Conservation (phyloP, 495 filamentous ascomycete genomes). For the Podospora conica region DNA sequence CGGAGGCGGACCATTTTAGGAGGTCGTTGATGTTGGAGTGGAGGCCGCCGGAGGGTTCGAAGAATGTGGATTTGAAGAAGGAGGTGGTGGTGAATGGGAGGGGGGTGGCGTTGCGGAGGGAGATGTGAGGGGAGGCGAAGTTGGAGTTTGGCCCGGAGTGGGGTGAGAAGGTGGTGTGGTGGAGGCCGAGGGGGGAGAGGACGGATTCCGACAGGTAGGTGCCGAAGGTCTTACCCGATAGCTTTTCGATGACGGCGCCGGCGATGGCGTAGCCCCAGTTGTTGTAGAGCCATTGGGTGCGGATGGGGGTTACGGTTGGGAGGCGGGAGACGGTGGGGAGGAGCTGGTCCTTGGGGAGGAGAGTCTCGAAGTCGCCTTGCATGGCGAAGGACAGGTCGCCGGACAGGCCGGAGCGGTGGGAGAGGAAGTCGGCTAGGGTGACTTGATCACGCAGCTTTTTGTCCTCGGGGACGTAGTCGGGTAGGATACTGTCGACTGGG, state of each 20-base stretch:
- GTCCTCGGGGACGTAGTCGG: not conserved
- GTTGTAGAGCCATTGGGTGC: slow-evolving; percentile 20
- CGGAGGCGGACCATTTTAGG: not conserved
- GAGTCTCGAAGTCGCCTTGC: slow-evolving; percentile 4
- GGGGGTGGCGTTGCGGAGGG: slow-evolving; percentile 1
- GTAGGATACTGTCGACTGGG: not conserved
- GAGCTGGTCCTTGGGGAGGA: slow-evolving; percentile 3
- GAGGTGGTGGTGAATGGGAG: slow-evolving; percentile 10
- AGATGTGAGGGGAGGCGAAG: slow-evolving; percentile 6
- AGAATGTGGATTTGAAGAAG: slow-evolving; percentile 15
- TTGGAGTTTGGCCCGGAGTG: not conserved
- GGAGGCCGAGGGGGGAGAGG: not conserved
- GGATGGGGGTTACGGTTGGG: not conserved
- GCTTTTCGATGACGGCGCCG: slow-evolving; percentile 20
- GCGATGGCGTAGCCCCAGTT: slow-evolving; percentile 23
- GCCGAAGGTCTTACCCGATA: slow-evolving; percentile 11
- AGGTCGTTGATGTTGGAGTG: slow-evolving; percentile 15
- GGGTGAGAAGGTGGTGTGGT: not conserved
- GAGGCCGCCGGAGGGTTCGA: slow-evolving; percentile 13
- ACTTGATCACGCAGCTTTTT: not conserved
- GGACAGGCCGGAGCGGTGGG: slow-evolving; percentile 2
- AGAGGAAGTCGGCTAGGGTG: not conserved
- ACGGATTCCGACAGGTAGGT: slow-evolving; percentile 10
- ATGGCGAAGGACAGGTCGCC: slow-evolving; percentile 8
- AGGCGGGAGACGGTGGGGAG: not conserved